Evolutionary conservation across 495 filamentous ascomycete genomes (phyloP), one percentile per base, ranked within the genome.

Genomic region (Aspergillus bridgeri): DNA sequence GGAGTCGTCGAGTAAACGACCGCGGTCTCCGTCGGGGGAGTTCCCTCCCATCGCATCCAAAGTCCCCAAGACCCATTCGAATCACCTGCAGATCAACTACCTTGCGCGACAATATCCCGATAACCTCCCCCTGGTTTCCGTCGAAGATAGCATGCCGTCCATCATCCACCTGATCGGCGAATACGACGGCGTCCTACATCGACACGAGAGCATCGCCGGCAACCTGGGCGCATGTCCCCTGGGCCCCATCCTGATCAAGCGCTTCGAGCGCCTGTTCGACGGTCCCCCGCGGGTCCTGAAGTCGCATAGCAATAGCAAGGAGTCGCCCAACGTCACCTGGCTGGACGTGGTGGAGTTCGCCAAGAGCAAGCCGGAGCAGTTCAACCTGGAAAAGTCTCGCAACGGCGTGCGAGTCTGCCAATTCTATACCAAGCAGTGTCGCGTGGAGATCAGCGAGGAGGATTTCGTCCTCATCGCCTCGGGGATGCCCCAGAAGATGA

Each of bases 291-390:
- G 79, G 25, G 84, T 90, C 6, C 78, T 87, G 42, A 87, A 83
- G 46, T 76, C 81, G 38, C 81, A 86, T 65, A 82, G 81, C 54
- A 86, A 86, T 65, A 82, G 81, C 54, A 86, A 86, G 59, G 85
- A 88, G 42, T 75, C 81, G 20, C 72, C 82, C 3, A 81, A 75
- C 13, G 78, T 92, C 51, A 86, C 83, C 17, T 96, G 91, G 91
- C 75, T 92, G 42, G 91, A 95, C 61, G 85, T 96, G 44, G 88
- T 93, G 51, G 86, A 89, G 56, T 94, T 92, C 74, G 89, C 90
- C 51, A 85, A 86, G 63, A 83, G 79, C 60, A 91, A 92, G 60
- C 89, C 91, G 0, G 81, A 84, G 63, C 89, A 92, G 53, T 93
- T 96, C 73, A 83, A 83, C 27, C 75, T 93, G 56, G 83, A 84